phyloP scores from a whole-genome alignment of 192 early-diverging fungal genomes.

The Entophlyctis luteolus region DNA sequence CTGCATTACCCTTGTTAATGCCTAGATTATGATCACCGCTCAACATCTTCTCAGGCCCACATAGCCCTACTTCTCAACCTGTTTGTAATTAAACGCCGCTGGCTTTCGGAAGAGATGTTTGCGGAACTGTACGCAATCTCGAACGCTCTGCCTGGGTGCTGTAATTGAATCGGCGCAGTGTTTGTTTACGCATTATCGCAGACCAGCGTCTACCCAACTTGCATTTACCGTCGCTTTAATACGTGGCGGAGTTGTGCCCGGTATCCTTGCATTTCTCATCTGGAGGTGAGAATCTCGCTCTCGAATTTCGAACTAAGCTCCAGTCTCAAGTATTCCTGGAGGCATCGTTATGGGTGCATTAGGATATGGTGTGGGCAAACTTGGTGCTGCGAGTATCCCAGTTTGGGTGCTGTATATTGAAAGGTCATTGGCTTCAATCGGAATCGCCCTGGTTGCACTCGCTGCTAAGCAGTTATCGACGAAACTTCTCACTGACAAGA shows the following conservation, averaged over 20 bases:
- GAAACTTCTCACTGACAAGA: slow-evolving; percentile 26
- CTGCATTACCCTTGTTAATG: neutral
- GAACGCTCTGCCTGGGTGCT: slow-evolving; percentile 48
- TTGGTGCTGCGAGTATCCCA: slow-evolving; percentile 7
- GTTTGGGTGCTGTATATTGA: slow-evolving; percentile 46
- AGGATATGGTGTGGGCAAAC: slow-evolving; percentile 23
- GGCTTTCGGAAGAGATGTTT: slow-evolving; percentile 51
- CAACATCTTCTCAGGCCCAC: slow-evolving; percentile 28
- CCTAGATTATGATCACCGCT: neutral
- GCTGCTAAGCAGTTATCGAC: slow-evolving; percentile 39
- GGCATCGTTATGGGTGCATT: slow-evolving; percentile 49
- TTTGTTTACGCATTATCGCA: neutral
- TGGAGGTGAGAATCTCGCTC: slow-evolving; percentile 45
- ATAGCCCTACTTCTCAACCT: slow-evolving; percentile 55
- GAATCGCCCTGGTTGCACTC: slow-evolving; percentile 60
- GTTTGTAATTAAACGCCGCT: slow-evolving; percentile 52
- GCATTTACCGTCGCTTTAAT: slow-evolving; percentile 52
- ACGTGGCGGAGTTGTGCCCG: slow-evolving; percentile 45
- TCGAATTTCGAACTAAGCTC: neutral
- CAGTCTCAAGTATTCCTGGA: slow-evolving; percentile 41
- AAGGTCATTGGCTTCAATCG: slow-evolving; percentile 51
- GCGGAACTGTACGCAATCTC: slow-evolving; percentile 58
- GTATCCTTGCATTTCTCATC: slow-evolving; percentile 46
- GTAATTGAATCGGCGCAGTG: neutral
- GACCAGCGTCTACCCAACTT: slow-evolving; percentile 52